Conservation (phyloP, 495 filamentous ascomycete genomes). For the Astrothelium subdiscretum region DNA sequence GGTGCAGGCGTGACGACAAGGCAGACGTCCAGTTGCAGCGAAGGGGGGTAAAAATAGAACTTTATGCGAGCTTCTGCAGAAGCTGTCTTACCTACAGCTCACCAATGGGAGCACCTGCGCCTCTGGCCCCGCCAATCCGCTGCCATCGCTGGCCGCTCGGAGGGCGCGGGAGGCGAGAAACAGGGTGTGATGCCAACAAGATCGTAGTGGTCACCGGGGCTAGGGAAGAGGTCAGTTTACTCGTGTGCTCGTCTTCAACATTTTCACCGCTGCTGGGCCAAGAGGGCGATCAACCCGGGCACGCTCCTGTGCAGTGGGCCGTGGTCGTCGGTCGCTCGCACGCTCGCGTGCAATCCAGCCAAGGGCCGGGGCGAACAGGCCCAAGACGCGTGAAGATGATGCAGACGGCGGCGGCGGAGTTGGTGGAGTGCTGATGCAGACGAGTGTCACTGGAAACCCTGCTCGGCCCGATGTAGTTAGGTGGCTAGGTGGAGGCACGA, state of each 20-base stretch:
- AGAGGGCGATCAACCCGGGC: background rate
- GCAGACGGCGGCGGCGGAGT: background rate
- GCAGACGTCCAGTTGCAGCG: background rate
- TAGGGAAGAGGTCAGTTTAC: background rate
- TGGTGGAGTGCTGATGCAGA: background rate
- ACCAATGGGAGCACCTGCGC: background rate
- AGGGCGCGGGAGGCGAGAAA: background rate
- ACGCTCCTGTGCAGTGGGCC: background rate
- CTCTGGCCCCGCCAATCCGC: background rate
- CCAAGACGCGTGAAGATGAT: background rate
- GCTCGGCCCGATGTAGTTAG: background rate
- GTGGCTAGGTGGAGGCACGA: background rate
- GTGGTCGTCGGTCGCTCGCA: background rate
- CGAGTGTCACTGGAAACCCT: background rate
- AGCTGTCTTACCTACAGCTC: background rate
- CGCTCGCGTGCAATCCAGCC: too few species aligned
- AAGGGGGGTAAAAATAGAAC: background rate
- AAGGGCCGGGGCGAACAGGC: background rate
- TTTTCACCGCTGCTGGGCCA: background rate
- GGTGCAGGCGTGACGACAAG: background rate
- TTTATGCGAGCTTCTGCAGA: slow-evolving; percentile 1
- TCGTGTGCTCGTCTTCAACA: background rate
- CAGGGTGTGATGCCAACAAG: background rate
- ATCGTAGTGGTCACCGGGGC: background rate
- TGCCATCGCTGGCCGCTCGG: background rate